phyloP scores from a whole-genome alignment of 2,329 filamentous ascomycete genomes.

The Ceratocystis eucalypticola region DNA sequence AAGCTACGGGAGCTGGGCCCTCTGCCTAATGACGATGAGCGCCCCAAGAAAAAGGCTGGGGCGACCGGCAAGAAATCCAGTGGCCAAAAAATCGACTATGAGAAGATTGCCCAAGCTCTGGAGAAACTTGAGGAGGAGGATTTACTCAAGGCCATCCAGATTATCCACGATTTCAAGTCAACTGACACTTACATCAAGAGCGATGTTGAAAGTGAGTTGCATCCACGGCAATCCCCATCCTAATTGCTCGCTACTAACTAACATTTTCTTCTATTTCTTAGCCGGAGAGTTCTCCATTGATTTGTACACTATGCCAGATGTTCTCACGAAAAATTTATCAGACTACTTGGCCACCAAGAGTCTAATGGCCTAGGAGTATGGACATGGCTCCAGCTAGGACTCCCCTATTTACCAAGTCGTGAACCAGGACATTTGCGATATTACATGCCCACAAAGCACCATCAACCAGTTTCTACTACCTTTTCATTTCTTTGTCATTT shows the following conservation, averaged over 20 bases:
- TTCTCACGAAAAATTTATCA: conserved; percentile 86
- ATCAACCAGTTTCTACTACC: background rate
- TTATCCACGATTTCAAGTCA: conserved; percentile 95
- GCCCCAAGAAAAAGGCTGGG: conserved; percentile 46
- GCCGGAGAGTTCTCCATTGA: conserved; percentile 98
- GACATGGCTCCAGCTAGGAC: background rate
- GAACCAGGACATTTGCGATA: background rate
- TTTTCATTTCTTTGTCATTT: conserved; percentile 11
- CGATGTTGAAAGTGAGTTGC: conserved; percentile 72
- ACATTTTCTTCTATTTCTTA: conserved; percentile 23
- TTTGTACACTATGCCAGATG: conserved; percentile 88
- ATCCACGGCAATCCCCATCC: background rate
- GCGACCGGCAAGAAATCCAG: conserved; percentile 63
- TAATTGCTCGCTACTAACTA: conserved; percentile 13
- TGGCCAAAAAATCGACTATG: conserved; percentile 65
- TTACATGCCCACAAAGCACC: background rate
- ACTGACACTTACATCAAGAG: conserved; percentile 94
- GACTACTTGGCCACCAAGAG: conserved; percentile 47
- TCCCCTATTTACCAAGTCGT: background rate
- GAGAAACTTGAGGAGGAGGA: conserved; percentile 87
- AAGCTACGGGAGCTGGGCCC: conserved; percentile 72
- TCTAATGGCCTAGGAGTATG: background rate
- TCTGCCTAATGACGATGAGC: conserved; percentile 60
- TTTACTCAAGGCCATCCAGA: conserved; percentile 83
- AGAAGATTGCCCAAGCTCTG: conserved; percentile 87